Evolutionary conservation across 1,284 basidiomycete genomes (phyloP), one percentile per base, ranked within the genome.

Genomic region (Coniferiporia weirii): DNA sequence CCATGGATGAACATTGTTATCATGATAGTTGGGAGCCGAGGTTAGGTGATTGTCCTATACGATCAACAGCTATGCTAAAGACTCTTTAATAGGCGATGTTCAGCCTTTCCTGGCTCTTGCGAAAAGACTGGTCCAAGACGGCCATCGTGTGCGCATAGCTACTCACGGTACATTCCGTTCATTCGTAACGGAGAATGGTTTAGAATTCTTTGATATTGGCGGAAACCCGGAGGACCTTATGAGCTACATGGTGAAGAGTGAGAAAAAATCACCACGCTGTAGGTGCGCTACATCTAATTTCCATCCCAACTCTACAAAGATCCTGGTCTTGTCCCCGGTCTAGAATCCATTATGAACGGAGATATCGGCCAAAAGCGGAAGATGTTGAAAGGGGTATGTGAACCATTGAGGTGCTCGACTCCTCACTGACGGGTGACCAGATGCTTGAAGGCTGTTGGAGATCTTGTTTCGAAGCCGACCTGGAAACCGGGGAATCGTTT

Each of bases 101-200:
- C 86, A 88, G 67, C 87, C 85, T 0, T 89, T 84, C 66, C 71
- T 89, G 17, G 85, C 85, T 0, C 73, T 89, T 0, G 84, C 81
- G 5, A 75, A 82, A 59, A 71, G 73, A 13, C 72, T 90, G 1
- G 67, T 77, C 17, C 69, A 73, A 44, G 73, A 82, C 62, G 81
- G 81, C 0, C 86, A 90, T 69, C 76, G 79, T 5, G 77, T 89
- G 36, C 76, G 86, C 3, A 81, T 89, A 36, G 87, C 84, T 0
- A 84, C 85, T 0, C 87, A 89, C 65, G 77, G 76, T 57, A 82
- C 80, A 8, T 90, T 88, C 68, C 73, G 76, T 10, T 67, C 74
- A 9, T 83, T 87, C 66, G 82, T 89, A 40, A 69, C 63, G 15
- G 75, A 78, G 2, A 68, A 75, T 52, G 77, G 75, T 0, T 71